Conservation (phyloP, 331 rosid genomes). For the Stylosanthes scabra region DNA sequence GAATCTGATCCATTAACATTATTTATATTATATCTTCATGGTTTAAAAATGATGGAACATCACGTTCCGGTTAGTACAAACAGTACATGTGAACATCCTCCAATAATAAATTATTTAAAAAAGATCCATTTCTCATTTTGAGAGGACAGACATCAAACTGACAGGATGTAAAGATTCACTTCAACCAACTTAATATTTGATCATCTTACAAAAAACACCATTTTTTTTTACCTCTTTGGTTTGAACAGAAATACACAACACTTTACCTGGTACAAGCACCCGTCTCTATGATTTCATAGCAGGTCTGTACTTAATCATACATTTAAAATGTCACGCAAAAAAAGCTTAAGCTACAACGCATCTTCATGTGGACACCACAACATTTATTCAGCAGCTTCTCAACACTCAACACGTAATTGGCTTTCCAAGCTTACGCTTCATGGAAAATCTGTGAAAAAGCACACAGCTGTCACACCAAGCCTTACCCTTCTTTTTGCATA, state of each 20-base stretch:
- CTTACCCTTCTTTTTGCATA: constrained; percentile 52
- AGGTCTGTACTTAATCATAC: constrained; percentile 44
- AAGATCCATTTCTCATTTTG: not conserved
- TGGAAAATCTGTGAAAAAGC: constrained; percentile 74
- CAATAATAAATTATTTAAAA: too few species aligned
- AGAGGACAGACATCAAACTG: constrained; percentile 5
- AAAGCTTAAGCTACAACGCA: constrained; percentile 45
- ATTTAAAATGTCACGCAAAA: constrained; percentile 43
- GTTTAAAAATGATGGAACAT: too few species aligned
- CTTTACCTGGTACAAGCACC: constrained; percentile 44
- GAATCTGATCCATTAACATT: too few species aligned
- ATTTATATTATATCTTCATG: too few species aligned
- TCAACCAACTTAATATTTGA: constrained; percentile 8
- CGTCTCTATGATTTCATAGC: constrained; percentile 37
- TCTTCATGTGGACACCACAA: constrained; percentile 42
- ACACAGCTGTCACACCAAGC: constrained; percentile 65
- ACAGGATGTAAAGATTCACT: not conserved
- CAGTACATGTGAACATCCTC: too few species aligned
- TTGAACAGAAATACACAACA: constrained; percentile 26
- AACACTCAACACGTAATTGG: constrained; percentile 40
- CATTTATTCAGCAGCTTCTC: constrained; percentile 52
- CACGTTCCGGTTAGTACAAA: too few species aligned
- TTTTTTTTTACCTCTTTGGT: not conserved
- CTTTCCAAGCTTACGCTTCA: constrained; percentile 95
- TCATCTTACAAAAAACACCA: not conserved